Evolutionary conservation across 345 rosid genomes (phyloP).

Genomic region (Triadica sebifera): DNA sequence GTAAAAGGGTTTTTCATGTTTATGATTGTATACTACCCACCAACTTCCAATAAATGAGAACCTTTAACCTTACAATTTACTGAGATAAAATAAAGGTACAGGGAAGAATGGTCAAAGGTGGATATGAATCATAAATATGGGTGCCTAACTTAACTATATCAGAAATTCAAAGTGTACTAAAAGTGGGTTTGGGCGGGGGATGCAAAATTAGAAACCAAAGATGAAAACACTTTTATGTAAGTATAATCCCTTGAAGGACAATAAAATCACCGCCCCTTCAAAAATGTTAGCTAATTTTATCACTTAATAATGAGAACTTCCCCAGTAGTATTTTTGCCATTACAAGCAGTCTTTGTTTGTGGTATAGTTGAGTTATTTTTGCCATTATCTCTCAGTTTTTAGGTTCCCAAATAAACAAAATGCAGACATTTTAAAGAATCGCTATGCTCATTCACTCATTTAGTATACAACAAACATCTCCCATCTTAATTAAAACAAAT

Average conservation of each 20-base stretch:
- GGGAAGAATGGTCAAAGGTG: background rate
- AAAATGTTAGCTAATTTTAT: background rate
- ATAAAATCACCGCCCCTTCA: background rate
- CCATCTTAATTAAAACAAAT: background rate
- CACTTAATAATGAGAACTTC: background rate
- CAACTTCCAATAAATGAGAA: background rate
- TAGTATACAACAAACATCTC: background rate
- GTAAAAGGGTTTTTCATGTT: constrained; percentile 3
- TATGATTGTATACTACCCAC: background rate
- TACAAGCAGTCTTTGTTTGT: background rate
- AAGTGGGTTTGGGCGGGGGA: too few species aligned
- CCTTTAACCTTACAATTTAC: background rate
- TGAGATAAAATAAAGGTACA: background rate
- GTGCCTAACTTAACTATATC: too few species aligned
- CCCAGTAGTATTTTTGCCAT: background rate
- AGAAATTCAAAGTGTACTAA: too few species aligned
- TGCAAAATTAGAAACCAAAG: too few species aligned
- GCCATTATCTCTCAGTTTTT: background rate
- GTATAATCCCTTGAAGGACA: too few species aligned
- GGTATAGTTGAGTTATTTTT: too few species aligned
- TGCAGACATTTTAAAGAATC: background rate
- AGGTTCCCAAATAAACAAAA: background rate
- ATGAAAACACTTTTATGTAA: background rate
- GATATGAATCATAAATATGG: background rate
- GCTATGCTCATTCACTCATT: background rate